Conservation (phyloP, 2,329 filamentous ascomycete genomes). For the Aspergillus bombycis region DNA sequence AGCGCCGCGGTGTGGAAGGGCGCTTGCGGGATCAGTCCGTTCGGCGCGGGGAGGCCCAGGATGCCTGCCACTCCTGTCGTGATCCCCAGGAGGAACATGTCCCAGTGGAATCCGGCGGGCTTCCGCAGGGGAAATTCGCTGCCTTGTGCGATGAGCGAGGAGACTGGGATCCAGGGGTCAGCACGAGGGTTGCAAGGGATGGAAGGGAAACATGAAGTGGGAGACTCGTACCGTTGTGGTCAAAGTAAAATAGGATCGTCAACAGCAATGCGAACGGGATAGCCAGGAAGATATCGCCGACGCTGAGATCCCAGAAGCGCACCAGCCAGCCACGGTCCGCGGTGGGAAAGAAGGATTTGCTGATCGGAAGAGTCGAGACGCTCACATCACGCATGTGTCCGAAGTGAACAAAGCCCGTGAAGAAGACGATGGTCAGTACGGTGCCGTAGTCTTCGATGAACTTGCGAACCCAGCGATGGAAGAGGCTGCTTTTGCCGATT, state of each 20-base stretch:
- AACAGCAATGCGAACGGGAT: constrained; percentile 84
- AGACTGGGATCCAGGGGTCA: constrained; percentile 55
- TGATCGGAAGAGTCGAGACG: constrained; percentile 73
- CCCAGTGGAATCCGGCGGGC: constrained; percentile 84
- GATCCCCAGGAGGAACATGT: constrained; percentile 76
- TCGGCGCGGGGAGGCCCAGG: constrained; percentile 77
- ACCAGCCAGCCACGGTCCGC: constrained; percentile 74
- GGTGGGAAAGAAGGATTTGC: constrained; percentile 78
- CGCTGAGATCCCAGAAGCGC: constrained; percentile 75
- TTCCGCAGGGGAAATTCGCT: constrained; percentile 81
- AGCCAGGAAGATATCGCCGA: constrained; percentile 76
- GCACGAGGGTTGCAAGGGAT: background rate
- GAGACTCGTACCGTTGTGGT: constrained; percentile 71
- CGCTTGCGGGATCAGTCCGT: constrained; percentile 81
- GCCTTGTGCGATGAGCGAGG: constrained; percentile 79
- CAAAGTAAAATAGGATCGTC: constrained; percentile 86
- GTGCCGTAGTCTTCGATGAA: constrained; percentile 92
- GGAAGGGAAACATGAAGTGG: background rate
- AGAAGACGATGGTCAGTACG: constrained; percentile 80
- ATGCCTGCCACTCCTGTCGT: constrained; percentile 77
- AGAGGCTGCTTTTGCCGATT: constrained; percentile 71
- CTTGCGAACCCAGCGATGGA: constrained; percentile 73
- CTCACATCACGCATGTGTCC: constrained; percentile 75
- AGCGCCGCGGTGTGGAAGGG: constrained; percentile 80
- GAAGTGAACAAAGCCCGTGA: constrained; percentile 85